Conservation (phyloP, 495 filamentous ascomycete species). For the Tuber aestivum region DNA sequence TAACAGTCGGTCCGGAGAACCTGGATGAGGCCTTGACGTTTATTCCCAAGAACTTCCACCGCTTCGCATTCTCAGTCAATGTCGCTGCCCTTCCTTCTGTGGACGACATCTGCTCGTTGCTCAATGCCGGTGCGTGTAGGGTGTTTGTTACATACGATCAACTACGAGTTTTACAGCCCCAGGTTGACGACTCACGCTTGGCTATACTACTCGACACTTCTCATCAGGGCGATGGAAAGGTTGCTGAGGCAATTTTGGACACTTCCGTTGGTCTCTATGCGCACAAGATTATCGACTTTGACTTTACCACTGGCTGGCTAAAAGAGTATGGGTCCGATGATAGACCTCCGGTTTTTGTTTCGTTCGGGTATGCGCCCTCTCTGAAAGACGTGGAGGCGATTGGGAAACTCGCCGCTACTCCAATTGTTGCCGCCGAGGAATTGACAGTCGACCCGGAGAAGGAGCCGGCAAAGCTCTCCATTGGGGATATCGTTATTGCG, state of each 20-base stretch:
- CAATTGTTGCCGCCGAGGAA: conserved; percentile 64
- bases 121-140: conserved; percentile 81
- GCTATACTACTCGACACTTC: conserved; percentile 49
- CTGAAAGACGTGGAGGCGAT: conserved; percentile 49
- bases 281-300: conserved; percentile 43
- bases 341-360: conserved; percentile 47
- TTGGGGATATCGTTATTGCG: conserved; percentile 62
- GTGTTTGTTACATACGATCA: conserved; percentile 72
- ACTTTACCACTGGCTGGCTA: conserved; percentile 46
- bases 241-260: conserved; percentile 52
- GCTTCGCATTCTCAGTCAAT: conserved; percentile 65
- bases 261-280: conserved; percentile 51
- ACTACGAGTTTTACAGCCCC: conserved; percentile 53
- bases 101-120: conserved; percentile 68
- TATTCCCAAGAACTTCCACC: conserved; percentile 44
- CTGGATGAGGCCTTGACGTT: conserved; percentile 60
- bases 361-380: conserved; percentile 20
- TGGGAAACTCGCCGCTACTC: conserved; percentile 57
- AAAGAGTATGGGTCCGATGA: conserved; percentile 46
- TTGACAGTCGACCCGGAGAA: conserved; percentile 62
- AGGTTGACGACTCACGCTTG: conserved; percentile 55
- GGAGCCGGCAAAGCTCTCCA: conserved; percentile 54
- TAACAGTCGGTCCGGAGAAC: conserved; percentile 55
- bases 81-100: conserved; percentile 60
- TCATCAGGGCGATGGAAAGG: conserved; percentile 48